A percentile compares a stretch with the other conserved stretches of the same genome.
Conservation (phyloP, 257 asterid genomes). For the Nicotiana tabacum region DNA sequence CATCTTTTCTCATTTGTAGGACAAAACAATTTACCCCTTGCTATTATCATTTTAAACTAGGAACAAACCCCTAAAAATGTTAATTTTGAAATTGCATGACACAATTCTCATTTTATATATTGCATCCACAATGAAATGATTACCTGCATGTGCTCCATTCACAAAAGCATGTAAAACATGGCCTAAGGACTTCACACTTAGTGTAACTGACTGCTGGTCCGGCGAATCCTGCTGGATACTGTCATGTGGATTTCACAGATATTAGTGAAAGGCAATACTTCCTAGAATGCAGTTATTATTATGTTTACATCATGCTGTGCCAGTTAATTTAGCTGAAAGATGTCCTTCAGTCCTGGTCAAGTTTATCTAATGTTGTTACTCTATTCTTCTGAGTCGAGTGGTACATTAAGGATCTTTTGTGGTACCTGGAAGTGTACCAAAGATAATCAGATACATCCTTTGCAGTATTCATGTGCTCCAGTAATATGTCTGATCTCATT, state of each 20-base stretch:
- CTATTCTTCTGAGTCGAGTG: not conserved
- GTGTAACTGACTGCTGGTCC: conserved; percentile 23
- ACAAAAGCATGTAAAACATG: conserved; percentile 61
- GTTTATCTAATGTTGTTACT: not conserved
- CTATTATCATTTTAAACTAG: not conserved
- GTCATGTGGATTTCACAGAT: conserved; percentile 13
- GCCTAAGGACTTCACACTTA: conserved; percentile 56
- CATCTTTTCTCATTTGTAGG: not conserved
- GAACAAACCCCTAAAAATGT: not conserved
- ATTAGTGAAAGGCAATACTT: conserved; percentile 15
- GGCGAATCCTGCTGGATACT: conserved; percentile 37
- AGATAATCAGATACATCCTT: conserved; percentile 77
- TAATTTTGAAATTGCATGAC: not conserved
- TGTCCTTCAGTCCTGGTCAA: not conserved
- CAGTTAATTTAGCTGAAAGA: not conserved
- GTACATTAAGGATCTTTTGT: not conserved
- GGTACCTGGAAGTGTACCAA: conserved; percentile 77
- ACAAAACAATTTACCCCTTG: not conserved
- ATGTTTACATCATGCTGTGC: not conserved
- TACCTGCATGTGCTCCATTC: conserved; percentile 64
- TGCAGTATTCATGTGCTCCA: conserved; percentile 77
- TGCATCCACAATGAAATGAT: not conserved
- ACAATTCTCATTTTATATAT: not conserved
- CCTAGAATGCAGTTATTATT: not conserved
- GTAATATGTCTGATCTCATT: conserved; percentile 39